phyloP scores from a whole-genome alignment of 305 asterid genomes.

The Solanum hybrid region DNA sequence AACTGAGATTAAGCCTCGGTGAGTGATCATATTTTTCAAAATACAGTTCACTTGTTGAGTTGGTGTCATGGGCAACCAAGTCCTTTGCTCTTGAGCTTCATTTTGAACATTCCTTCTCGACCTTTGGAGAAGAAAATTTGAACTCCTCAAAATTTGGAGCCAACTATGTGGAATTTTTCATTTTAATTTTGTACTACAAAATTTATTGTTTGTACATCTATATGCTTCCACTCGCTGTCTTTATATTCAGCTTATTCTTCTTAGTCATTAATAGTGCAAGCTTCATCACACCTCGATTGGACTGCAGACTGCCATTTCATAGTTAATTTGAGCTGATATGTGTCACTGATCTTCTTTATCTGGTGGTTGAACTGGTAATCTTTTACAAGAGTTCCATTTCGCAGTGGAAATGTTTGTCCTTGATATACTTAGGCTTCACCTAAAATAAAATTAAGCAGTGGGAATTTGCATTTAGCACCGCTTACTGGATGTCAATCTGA shows the following conservation, averaged over 20 bases:
- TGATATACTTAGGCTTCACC: background rate
- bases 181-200: background rate
- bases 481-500: background rate
- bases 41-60: background rate
- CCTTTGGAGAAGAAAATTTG: background rate
- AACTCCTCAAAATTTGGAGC: background rate
- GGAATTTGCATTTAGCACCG: background rate
- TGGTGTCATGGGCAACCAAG: background rate
- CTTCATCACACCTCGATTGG: background rate
- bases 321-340: background rate
- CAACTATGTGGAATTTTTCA: background rate
- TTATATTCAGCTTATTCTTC: background rate
- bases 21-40: conserved; percentile 14
- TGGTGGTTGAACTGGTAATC: background rate
- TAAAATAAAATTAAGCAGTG: background rate
- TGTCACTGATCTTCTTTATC: background rate
- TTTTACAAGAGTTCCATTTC: background rate
- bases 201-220: background rate
- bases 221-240: background rate
- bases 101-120: background rate
- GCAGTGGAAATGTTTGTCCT: background rate
- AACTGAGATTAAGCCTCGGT: conserved; percentile 94
- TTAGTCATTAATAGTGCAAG: background rate
- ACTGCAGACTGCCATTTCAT: background rate
- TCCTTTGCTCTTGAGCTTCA: background rate